A percentile compares a stretch with the other conserved stretches of the same genome.
These are phyloP conservation scores for Salix udensis DNA, from an alignment of 345 rosid genomes.

Conservation along the genomic window DNA sequence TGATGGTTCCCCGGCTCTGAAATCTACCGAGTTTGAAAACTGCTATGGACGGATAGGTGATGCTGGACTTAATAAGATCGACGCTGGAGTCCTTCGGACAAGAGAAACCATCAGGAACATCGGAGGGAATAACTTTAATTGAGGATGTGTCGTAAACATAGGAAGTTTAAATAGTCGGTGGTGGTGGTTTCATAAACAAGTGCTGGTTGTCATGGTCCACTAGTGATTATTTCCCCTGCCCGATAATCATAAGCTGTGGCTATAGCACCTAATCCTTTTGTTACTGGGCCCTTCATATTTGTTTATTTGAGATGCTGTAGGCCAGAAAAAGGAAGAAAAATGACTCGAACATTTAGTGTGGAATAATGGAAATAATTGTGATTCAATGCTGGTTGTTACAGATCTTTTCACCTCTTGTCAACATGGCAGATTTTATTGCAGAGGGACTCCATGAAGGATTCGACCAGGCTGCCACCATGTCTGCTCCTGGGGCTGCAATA, in stretches of 20 bases:
- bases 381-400: background rate
- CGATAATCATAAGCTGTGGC: slow-evolving; percentile 67
- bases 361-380: background rate
- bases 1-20: slow-evolving; percentile 34
- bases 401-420: slow-evolving; percentile 63
- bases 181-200: slow-evolving; percentile 59
- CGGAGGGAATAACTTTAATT: slow-evolving; percentile 40
- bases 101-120: slow-evolving; percentile 39
- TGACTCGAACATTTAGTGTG: background rate
- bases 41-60: slow-evolving; percentile 78
- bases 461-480: slow-evolving; percentile 64
- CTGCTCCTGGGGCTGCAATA: slow-evolving; percentile 68
- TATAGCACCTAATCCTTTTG: slow-evolving; percentile 48
- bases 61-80: slow-evolving; percentile 49
- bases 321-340: background rate
- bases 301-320: slow-evolving; percentile 56
- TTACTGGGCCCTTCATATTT: slow-evolving; percentile 42
- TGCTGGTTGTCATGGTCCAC: slow-evolving; percentile 53
- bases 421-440: slow-evolving; percentile 69
- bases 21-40: slow-evolving; percentile 40
- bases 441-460: slow-evolving; percentile 67
- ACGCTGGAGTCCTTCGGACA: slow-evolving; percentile 48
- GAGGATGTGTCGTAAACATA: slow-evolving; percentile 46
- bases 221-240: slow-evolving; percentile 60
- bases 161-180: slow-evolving; percentile 63